A percentile compares a stretch with the other conserved stretches of the same genome.
These are phyloP conservation scores for Neofusicoccum parvum DNA, from an alignment of 2,329 filamentous ascomycete species.

Conservation along the genomic window DNA sequence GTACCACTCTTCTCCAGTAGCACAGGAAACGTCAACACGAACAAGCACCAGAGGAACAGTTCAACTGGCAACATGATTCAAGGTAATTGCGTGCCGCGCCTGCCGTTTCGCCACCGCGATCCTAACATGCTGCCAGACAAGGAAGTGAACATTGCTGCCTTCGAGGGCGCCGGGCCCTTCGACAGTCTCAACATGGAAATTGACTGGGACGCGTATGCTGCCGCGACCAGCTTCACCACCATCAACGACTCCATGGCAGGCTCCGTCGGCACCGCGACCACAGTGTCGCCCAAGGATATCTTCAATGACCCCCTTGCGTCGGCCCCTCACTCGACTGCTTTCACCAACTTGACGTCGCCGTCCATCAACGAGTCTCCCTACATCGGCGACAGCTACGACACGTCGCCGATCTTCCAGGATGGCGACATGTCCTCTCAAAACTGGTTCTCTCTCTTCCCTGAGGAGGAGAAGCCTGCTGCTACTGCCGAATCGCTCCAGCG, in stretches of 20 bases:
- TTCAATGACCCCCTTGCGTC: slow-evolving; percentile 71
- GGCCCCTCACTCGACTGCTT: slow-evolving; percentile 76
- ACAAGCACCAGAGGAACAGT: slow-evolving; percentile 20
- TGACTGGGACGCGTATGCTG: slow-evolving; percentile 30
- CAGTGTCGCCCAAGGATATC: slow-evolving; percentile 83
- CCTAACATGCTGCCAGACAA: slow-evolving; percentile 14
- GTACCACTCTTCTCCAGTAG: slow-evolving; percentile 69
- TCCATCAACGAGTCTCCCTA: slow-evolving; percentile 76
- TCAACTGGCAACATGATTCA: slow-evolving; percentile 36
- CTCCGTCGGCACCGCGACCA: slow-evolving; percentile 46
- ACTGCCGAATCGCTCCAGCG: slow-evolving; percentile 43
- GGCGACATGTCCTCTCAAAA: slow-evolving; percentile 58
- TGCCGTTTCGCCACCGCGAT: neutral
- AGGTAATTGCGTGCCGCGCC: slow-evolving; percentile 31
- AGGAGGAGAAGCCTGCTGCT: slow-evolving; percentile 38
- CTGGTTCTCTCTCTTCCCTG: slow-evolving; percentile 77
- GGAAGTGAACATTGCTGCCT: slow-evolving; percentile 16
- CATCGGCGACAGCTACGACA: slow-evolving; percentile 69
- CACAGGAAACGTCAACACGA: slow-evolving; percentile 54
- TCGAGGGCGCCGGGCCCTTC: slow-evolving; percentile 8
- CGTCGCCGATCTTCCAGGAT: slow-evolving; percentile 73
- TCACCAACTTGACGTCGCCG: slow-evolving; percentile 84
- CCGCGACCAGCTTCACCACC: slow-evolving; percentile 41
- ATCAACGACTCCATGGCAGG: slow-evolving; percentile 44
- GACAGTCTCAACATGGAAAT: slow-evolving; percentile 22